Base-by-base conservation (phyloP, 768 basidiomycete species). In the Boletus insuetus region DNA sequence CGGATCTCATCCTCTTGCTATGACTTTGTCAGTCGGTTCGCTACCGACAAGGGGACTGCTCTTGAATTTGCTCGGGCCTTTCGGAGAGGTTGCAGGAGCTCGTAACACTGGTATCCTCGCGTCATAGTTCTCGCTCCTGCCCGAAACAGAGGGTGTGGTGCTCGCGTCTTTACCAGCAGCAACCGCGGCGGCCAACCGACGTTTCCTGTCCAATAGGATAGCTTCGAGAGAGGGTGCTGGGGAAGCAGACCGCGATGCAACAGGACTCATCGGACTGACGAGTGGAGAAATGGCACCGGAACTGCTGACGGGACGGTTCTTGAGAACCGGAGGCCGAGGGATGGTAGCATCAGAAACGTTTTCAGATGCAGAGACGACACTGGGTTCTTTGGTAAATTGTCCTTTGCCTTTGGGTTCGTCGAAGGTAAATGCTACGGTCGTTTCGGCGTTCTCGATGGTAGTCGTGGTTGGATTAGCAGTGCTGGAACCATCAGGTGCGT, bases 191-290 rank as follows among this genome's bases (percentile, higher is more conserved):
- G 56, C 65, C 29, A 79, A 55, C 46, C 87, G 79, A 41, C 86
- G 81, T 58, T 80, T 87, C 62, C 87, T 81, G 51, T 87, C 85
- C 50, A 86, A 65, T 41, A 88, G 64, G 42, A 89, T 77, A 1
- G 86, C 86, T 64, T 89, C 88, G 16, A 89, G 74, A 34, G 85
- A 79, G 11, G 82, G 77, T 5, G 77, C 75, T n/a, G 83, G 81
- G 7, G 81, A 79, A 8, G 70, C 60, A 56, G 74, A 73, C 12
- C 75, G 73, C 10, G 77, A 69, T 2, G 49, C 24, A 16, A 58
- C 43, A 17, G 61, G 46, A 16, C 38, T 59, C 34, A 47, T 39
- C 20, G 68, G 48, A 54, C 39, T 43, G 35, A 64, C 53, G 16
- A 60, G 46, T 39, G 65, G 37, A 3, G 56, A 53, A 20, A 41